Evolutionary conservation across 495 filamentous ascomycete genomes (phyloP).

Genomic region (Penicillium argentinense): DNA sequence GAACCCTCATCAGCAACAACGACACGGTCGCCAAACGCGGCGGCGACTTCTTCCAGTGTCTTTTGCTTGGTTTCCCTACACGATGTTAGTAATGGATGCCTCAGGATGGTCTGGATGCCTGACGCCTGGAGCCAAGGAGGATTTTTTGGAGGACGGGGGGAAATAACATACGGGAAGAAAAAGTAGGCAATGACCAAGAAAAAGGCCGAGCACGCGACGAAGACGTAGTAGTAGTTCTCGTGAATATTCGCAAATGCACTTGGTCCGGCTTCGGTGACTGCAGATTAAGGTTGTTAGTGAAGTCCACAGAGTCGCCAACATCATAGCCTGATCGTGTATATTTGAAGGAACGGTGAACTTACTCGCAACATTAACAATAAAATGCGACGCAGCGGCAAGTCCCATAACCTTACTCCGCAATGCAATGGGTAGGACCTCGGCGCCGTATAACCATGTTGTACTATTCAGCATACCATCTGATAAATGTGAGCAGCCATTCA

Average conservation of each 20-base stretch:
- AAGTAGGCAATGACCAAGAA: slow-evolving; percentile 53
- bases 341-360: slow-evolving; percentile 8
- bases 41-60: slow-evolving; percentile 59
- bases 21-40: slow-evolving; percentile 56
- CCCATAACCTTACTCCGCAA: slow-evolving; percentile 61
- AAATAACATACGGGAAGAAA: slow-evolving; percentile 53
- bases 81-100: slow-evolving; percentile 1
- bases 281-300: background rate
- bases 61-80: slow-evolving; percentile 53
- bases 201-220: slow-evolving; percentile 50
- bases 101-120: no score
- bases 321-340: background rate
- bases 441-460: slow-evolving; percentile 61
- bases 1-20: slow-evolving; percentile 37
- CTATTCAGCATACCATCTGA: slow-evolving; percentile 58
- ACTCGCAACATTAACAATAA: slow-evolving; percentile 58
- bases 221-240: slow-evolving; percentile 63
- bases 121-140: background rate
- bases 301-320: background rate
- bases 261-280: slow-evolving; percentile 57
- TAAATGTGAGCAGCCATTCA: slow-evolving; percentile 8
- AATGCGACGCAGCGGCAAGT: slow-evolving; percentile 55
- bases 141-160: no score
- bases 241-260: slow-evolving; percentile 58
- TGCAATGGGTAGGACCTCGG: slow-evolving; percentile 57